phyloP scores from a whole-genome alignment of 805 yeast genomes.

The Geotrichum ghanense region DNA sequence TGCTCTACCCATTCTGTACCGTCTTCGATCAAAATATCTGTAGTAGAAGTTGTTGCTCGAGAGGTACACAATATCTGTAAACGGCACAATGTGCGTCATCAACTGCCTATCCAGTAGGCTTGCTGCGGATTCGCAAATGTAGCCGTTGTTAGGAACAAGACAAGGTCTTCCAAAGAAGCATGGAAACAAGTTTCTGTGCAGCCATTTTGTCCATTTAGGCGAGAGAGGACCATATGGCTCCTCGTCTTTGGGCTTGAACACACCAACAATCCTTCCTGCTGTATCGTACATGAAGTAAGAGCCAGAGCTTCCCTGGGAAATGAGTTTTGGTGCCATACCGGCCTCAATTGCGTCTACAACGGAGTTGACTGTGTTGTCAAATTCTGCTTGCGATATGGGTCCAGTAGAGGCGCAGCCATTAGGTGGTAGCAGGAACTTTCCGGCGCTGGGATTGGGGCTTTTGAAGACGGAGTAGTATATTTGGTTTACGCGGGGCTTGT shows the following conservation, averaged over 20 bases:
- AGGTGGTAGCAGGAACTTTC: conserved; percentile 20
- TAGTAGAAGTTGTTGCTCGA: conserved; percentile 42
- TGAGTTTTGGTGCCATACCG: conserved; percentile 39
- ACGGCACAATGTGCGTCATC: conserved; percentile 50
- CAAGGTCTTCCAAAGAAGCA: conserved; percentile 69
- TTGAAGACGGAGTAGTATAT: conserved; percentile 48
- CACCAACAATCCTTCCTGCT: conserved; percentile 35
- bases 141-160: conserved; percentile 60
- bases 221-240: conserved; percentile 71
- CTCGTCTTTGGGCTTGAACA: conserved; percentile 71
- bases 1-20: not conserved
- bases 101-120: conserved; percentile 51
- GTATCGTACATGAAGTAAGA: conserved; percentile 45
- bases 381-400: conserved; percentile 23
- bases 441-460: conserved; percentile 24
- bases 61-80: conserved; percentile 45
- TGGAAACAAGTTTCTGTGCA: conserved; percentile 63
- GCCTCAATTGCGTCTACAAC: conserved; percentile 37
- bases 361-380: conserved; percentile 31
- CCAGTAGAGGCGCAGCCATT: conserved; percentile 22
- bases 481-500: conserved; percentile 17
- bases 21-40: conserved; percentile 36
- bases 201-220: conserved; percentile 74
- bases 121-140: conserved; percentile 63
- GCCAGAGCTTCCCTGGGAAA: conserved; percentile 59